Conservation (phyloP, 2,329 filamentous ascomycete species). For the Aspergillus novoparasiticus region DNA sequence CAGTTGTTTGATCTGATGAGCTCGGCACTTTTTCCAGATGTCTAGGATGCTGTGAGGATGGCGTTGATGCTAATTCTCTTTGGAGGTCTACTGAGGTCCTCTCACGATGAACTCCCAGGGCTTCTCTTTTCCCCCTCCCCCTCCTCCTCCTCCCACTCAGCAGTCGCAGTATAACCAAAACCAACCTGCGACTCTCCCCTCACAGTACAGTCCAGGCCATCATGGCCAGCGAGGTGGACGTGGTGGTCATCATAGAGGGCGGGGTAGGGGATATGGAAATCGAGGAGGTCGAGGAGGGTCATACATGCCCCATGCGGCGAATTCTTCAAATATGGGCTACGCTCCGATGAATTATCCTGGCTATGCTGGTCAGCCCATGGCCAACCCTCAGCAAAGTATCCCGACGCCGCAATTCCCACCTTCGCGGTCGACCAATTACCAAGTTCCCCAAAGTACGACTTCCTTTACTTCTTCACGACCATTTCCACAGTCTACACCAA, state of each 20-base stretch:
- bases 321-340: constrained; percentile 31
- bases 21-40: constrained; percentile 2
- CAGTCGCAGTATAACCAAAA: constrained; percentile 20
- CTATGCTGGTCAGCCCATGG: constrained; percentile 30
- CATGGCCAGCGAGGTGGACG: constrained; percentile 32
- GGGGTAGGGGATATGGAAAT: constrained; percentile 39
- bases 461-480: constrained; percentile 27
- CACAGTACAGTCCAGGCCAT: constrained; percentile 31
- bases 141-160: constrained; percentile 42
- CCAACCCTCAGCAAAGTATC: constrained; percentile 27
- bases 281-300: constrained; percentile 34
- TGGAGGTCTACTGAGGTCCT: constrained; percentile 26
- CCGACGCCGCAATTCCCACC: constrained; percentile 29
- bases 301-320: constrained; percentile 24
- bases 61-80: constrained; percentile 26
- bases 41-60: constrained; percentile 30
- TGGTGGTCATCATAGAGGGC: constrained; percentile 33
- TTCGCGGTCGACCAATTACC: constrained; percentile 26
- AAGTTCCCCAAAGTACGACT: constrained; percentile 23
- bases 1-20: constrained; percentile 3
- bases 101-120: constrained; percentile 43
- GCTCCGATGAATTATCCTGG: constrained; percentile 32
- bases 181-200: constrained; percentile 20
- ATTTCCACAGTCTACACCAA: constrained; percentile 28
- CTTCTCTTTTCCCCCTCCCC: constrained; percentile 51